phyloP scores from a whole-genome alignment of 768 basidiomycete species.

The Russula dissimulans region DNA sequence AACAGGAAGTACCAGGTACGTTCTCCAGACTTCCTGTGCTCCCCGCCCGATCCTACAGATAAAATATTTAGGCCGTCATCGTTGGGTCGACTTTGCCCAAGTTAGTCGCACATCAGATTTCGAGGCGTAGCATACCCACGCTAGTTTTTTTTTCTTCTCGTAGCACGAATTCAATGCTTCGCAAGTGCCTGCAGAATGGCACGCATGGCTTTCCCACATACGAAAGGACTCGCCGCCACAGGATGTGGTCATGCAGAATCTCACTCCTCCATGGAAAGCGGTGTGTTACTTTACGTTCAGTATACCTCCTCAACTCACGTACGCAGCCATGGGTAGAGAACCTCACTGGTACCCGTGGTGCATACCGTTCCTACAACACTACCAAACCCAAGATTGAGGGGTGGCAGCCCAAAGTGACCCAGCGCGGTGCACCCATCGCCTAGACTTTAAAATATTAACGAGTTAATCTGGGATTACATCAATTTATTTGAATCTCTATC shows the following conservation, averaged over 20 bases:
- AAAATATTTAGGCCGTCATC: conserved; percentile 63
- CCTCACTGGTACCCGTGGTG: conserved; percentile 87
- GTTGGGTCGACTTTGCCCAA: conserved; percentile 94
- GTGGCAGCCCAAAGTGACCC: conserved; percentile 69
- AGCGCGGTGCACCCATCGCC: conserved; percentile 33
- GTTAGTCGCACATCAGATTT: conserved; percentile 30
- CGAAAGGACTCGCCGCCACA: conserved; percentile 71
- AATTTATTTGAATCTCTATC: conserved; percentile 5
- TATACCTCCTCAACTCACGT: neutral
- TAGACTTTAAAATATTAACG: conserved; percentile 11
- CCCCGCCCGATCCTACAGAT: neutral
- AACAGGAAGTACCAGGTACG: conserved; percentile 83
- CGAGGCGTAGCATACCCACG: neutral
- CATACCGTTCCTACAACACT: conserved; percentile 85
- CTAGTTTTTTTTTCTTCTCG: neutral
- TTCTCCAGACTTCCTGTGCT: neutral
- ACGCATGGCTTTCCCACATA: conserved; percentile 90
- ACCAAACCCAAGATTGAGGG: conserved; percentile 68
- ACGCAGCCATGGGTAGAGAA: conserved; percentile 76
- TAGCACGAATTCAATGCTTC: conserved; percentile 85
- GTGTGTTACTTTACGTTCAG: conserved; percentile 38
- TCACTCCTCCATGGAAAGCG: conserved; percentile 72
- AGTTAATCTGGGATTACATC: neutral
- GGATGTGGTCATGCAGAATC: conserved; percentile 60
- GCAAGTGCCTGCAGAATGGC: conserved; percentile 95